These are phyloP conservation scores for Leptomonas pyrrhocoris DNA, from an alignment of 208 protist species.

Conservation along the genomic window DNA sequence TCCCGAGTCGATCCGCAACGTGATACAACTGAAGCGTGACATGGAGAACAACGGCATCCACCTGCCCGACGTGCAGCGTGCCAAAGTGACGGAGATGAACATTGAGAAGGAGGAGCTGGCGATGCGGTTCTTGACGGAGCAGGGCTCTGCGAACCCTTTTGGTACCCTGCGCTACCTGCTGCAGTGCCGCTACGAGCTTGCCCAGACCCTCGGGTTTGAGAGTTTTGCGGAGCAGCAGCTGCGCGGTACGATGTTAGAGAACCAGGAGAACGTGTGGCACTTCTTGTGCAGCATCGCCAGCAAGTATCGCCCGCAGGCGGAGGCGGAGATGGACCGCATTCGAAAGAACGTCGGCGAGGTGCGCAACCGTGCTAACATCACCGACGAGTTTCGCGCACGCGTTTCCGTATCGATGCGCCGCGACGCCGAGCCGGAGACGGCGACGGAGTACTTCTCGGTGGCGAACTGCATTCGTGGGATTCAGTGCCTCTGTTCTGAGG, in stretches of 20 bases:
- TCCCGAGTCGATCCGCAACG: conserved; percentile 89
- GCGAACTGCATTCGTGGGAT: conserved; percentile 91
- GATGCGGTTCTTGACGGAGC: conserved; percentile 82
- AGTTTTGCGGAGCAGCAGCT: conserved; percentile 92
- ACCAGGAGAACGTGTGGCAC: conserved; percentile 89
- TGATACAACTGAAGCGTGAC: conserved; percentile 86
- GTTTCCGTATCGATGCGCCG: conserved; percentile 73
- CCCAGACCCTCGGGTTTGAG: conserved; percentile 81
- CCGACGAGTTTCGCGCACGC: conserved; percentile 79
- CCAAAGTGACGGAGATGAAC: conserved; percentile 84
- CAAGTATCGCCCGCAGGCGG: conserved; percentile 80
- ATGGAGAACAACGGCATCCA: conserved; percentile 95
- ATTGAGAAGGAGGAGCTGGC: conserved; percentile 89
- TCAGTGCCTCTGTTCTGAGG: conserved; percentile 87
- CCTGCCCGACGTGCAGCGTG: conserved; percentile 74
- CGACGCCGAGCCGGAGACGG: conserved; percentile 71
- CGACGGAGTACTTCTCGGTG: conserved; percentile 88
- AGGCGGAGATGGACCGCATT: conserved; percentile 84
- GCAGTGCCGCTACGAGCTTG: conserved; percentile 82
- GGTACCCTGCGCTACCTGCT: conserved; percentile 81
- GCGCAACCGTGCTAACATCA: conserved; percentile 77
- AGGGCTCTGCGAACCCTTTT: conserved; percentile 74
- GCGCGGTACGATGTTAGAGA: conserved; percentile 89
- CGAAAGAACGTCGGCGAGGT: conserved; percentile 75
- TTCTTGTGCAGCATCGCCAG: conserved; percentile 87